Base-by-base conservation (phyloP, 306 rosid species). In the Fagus crenata region DNA sequence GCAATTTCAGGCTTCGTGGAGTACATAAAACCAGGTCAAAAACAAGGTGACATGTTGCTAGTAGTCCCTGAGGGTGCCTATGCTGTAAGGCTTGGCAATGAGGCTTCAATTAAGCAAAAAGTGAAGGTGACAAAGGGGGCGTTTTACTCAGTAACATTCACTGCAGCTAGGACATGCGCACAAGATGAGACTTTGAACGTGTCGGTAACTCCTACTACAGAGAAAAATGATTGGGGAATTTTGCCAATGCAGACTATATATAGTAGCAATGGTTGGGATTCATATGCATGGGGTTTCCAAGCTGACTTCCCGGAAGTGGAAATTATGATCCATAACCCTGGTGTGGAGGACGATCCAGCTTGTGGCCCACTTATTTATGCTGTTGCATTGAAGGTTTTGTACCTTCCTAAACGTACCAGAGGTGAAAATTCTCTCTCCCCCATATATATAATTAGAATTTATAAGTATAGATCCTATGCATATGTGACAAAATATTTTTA, bases 321-420 rank as follows among this genome's bases (percentile, higher is more conserved):
- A 31, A 76, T 93, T 49, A 76, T 54, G 1, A 91, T 93, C 64
- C 96, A 91, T 53, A 85, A 91, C 70, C 84, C 94, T 0, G 96
- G 93, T 40, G 49, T 59, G 0, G 89, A 84, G 78, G 95, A 91
- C 4, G 95, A 93, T 65, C 87, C 95, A 1, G 94, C 95, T 63
- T 93, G 98, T 53, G 98, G 98, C 53, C 98, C 98, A 0, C 88
- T 93, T 41, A 89, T 93, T 49, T 90, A 87, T 68, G 88, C 93
- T 0, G 85, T 93, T 67, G 96, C 93, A 1, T 58, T 93, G 74
- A 93, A 83, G 82, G 37, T 78, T 76, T 56, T 93, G 89, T n/a
- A 40, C 54, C 85, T 74, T 59, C 90, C 98, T 1, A 89, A 43
- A 75, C 88, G 92, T 40, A 85, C 89, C 0, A 76, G 70, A 69